Evolutionary conservation across 2,329 filamentous ascomycete species (phyloP), one percentile per base, ranked within the genome.

Genomic region (Chrysoporthe deuterocubensis): DNA sequence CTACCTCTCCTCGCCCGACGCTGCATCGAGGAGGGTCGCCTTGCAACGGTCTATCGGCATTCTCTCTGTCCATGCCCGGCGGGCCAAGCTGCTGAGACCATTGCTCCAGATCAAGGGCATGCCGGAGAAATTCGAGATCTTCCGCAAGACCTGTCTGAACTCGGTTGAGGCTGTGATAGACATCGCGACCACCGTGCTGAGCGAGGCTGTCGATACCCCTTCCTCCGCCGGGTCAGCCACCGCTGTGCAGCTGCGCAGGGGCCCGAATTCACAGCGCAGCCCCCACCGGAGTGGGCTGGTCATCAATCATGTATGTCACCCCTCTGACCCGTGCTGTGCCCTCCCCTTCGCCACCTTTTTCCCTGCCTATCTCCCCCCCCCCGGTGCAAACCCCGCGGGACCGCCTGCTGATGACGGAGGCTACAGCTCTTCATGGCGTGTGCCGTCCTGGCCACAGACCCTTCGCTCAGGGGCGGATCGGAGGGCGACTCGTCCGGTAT

Each of bases 361-460:
- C 43, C 3, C 40, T 5, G 43, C 26, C 5, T 8, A 26, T 3
- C 37, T 37, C 40, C 32, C 9, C 4, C 4, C 13, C 34, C 9
- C 34, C 11, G 7, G 13, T 60, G 11, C 16, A 32, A 18, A 3
- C 11, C 42, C 21, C 26, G 40, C 16, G 21, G 18, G 4, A 21
- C 5, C 1, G 5, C 6, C 14, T 34, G 18, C 48, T 56, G 14
- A 64, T 21, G 4, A 11, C 7, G 37, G 16, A 32, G 16, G 11
- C 2, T 18, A 34, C 18, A 69, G 48, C 64, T 69, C 5, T 69
- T 67, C 7, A 69, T 70, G 54, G 70, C 70, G 2, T 72, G 70
- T 42, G 67, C 70, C 6, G 62, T 71, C 9, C 69, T 72, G 13
- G 66, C 62, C 6, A 69, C 68, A 16, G 69, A 72, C 59, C 69